Percentiles rank a stretch among this genome's conserved stretches.
Evolutionary conservation across 2,329 filamentous ascomycete species (phyloP).

Genomic region (Penicillium sp.): DNA sequence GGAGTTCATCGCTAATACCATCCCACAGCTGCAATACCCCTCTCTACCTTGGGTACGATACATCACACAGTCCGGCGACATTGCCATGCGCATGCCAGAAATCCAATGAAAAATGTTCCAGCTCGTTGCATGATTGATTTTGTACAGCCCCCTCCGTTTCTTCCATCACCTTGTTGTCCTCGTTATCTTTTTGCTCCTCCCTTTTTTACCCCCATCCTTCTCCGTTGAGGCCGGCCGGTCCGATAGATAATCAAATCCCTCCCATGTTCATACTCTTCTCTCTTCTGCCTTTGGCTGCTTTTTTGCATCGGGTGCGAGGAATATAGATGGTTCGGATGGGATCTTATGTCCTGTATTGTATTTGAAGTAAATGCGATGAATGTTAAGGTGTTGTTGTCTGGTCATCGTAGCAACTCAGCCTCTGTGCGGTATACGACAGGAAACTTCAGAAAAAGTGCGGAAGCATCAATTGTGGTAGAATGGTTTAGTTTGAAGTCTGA

Average conservation of each 20-base stretch:
- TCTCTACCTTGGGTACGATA: conserved; percentile 97
- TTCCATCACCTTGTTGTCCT: background rate
- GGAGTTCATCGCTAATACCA: conserved; percentile 1
- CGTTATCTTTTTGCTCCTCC: conserved; percentile 5
- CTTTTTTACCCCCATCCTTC: conserved; percentile 11
- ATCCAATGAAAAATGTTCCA: conserved; percentile 57
- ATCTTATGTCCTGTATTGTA: background rate
- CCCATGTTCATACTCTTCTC: conserved; percentile 5
- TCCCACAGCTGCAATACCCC: conserved; percentile 88
- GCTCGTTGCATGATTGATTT: conserved; percentile 13
- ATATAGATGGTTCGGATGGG: conserved; percentile 1
- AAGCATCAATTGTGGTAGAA: background rate
- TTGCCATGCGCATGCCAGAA: conserved; percentile 91
- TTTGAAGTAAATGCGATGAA: background rate
- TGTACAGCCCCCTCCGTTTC: conserved; percentile 19
- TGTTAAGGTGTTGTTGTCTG: background rate
- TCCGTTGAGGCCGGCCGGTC: conserved; percentile 27
- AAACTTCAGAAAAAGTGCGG: background rate
- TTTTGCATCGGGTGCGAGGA: conserved; percentile 4
- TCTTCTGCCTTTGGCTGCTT: background rate
- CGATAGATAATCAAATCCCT: conserved; percentile 28
- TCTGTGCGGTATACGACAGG: background rate
- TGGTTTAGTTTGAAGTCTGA: background rate
- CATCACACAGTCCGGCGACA: conserved; percentile 97
- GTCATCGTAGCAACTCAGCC: background rate